Base-by-base conservation (phyloP, 208 protist species). In the Crithidia expoeki region DNA sequence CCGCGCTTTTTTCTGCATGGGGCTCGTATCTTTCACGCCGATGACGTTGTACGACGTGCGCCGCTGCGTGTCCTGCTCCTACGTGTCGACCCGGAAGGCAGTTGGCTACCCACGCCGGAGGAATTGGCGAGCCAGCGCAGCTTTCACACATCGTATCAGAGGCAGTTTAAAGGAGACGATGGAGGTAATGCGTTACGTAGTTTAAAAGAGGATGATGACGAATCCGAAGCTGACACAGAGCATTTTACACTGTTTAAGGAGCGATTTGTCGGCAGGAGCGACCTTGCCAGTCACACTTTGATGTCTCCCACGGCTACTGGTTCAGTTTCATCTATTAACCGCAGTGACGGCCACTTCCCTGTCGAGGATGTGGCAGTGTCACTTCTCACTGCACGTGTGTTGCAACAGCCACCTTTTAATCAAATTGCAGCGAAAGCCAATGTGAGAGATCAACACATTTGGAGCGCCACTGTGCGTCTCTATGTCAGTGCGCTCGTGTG, bases 1-100 rank as follows among this genome's bases (percentile, higher is more conserved):
- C 52, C 61, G 23, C 63, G 47, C 62, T 76, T 76, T 46, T 70
- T 49, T 49, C 21, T 74, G 23, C 68, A 44, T 14, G 68, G 59
- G 28, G 12, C 46, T 21, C 52, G 32, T 4, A 30, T 23, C 7
- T 14, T 34, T 21, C 32, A 19, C 21, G 2, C 27, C 38, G 21
- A 27, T 2, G n/a, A 59, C 36, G 32, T 34, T 68, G 34, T 28
- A n/a, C 40, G 44, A 1, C 61, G 62, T 14, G 19, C 23, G 14
- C n/a, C 55, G 46, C 53, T 74, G 50, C 42, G 74, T n/a, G 80
- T 89, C 11, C 66, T 90, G 46, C 68, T 93, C 9, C 68, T 93
- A 14, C 80, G 78, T 27, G 74, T 93, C 27, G 88, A 93, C 32
- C 57, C 74, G 16, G 70, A 77, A 30, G 85, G 88, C 6, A 68